Conservation (phyloP, 2,329 filamentous ascomycete species). For the Dothiorella sarmentorum region DNA sequence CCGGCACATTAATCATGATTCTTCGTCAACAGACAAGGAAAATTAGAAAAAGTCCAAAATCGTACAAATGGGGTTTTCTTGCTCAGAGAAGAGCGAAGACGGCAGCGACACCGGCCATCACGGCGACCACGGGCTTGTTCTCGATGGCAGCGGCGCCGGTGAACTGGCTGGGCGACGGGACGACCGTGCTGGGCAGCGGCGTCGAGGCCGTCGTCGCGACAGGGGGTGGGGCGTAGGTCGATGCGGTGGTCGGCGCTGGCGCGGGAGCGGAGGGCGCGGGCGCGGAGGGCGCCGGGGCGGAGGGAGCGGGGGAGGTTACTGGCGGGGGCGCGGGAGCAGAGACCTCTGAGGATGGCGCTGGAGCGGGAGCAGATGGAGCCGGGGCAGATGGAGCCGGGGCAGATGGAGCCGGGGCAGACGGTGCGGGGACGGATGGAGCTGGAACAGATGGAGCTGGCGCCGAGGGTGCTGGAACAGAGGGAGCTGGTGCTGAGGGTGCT, state of each 20-base stretch:
- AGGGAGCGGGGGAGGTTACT: background rate
- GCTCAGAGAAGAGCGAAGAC: background rate
- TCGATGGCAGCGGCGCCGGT: background rate
- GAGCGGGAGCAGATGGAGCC: background rate
- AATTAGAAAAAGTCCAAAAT: too few species aligned
- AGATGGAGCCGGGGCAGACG: background rate
- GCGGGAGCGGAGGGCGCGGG: constrained; percentile 23
- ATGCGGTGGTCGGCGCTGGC: background rate
- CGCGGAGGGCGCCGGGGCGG: constrained; percentile 12
- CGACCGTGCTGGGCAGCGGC: constrained; percentile 8
- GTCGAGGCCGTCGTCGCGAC: constrained; percentile 5
- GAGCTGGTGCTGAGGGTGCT: background rate
- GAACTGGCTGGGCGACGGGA: background rate
- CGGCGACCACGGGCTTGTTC: background rate
- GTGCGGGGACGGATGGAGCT: background rate
- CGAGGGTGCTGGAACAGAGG: background rate
- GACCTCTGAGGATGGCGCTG: background rate
- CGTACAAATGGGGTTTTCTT: too few species aligned
- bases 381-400: constrained; percentile 14
- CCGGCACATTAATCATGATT: too few species aligned
- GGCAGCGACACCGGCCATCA: background rate
- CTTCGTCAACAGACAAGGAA: too few species aligned
- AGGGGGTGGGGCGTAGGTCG: background rate
- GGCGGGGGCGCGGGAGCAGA: background rate
- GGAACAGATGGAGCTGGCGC: background rate